Percentiles rank a stretch among this genome's conserved stretches.
These are phyloP conservation scores for Silene coronaria DNA, from an alignment of 179 eudicot genomes.

Conservation along the genomic window DNA sequence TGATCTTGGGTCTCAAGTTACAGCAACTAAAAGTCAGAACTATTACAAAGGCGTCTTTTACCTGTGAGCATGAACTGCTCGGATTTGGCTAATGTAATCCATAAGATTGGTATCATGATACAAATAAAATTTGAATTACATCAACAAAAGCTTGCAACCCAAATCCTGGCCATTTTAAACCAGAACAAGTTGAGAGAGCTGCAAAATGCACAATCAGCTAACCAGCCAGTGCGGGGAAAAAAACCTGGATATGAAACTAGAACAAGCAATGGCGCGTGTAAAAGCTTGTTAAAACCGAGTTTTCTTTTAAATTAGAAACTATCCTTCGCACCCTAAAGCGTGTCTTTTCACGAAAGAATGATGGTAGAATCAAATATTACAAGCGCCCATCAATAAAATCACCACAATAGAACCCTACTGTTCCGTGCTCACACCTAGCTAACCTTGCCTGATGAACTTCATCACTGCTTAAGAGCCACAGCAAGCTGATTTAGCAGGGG, in stretches of 20 bases:
- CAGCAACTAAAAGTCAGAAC: too few relatives aligned
- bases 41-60: too few relatives aligned
- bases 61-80: too few relatives aligned
- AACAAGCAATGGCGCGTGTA: background rate
- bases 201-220: background rate
- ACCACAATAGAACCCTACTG: constrained; percentile 27
- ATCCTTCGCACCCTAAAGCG: constrained; percentile 38
- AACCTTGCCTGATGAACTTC: constrained; percentile 7
- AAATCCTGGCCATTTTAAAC: background rate
- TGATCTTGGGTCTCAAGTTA: too few relatives aligned
- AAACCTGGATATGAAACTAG: too few relatives aligned
- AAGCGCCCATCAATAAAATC: constrained; percentile 36
- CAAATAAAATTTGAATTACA: background rate
- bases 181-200: background rate
- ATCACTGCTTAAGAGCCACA: constrained; percentile 43
- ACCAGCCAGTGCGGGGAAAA: too few relatives aligned
- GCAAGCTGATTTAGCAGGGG: constrained; percentile 60
- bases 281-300: background rate
- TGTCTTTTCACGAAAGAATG: constrained; percentile 35
- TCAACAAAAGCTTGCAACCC: background rate
- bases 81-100: too few relatives aligned
- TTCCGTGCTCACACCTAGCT: constrained; percentile 13
- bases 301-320: constrained; percentile 27
- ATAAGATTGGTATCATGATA: background rate
- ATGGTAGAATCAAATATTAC: constrained; percentile 44